A percentile compares a stretch with the other conserved stretches of the same genome.
phyloP scores from a whole-genome alignment of 176 grass and related monocot species.

The Musa acuminata region DNA sequence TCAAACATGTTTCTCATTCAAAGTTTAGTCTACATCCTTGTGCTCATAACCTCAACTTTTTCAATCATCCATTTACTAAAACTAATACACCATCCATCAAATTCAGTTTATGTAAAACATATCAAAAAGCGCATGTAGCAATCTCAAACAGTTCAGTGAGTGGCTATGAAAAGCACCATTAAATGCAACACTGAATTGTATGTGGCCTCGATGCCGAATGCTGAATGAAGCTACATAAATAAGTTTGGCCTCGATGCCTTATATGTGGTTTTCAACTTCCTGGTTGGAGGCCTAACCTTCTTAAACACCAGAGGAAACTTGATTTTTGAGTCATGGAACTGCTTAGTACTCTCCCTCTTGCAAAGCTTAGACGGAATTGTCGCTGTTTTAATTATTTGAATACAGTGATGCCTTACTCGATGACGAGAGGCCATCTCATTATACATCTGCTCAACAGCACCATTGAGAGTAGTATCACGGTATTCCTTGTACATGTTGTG shows the following conservation, averaged over 20 bases:
- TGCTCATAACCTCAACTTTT: too few species aligned
- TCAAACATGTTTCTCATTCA: too few species aligned
- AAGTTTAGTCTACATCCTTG: too few species aligned
- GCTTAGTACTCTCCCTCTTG: constrained; percentile 95
- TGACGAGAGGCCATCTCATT: constrained; percentile 89
- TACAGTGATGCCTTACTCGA: constrained; percentile 64
- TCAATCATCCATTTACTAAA: too few species aligned
- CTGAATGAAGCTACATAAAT: constrained; percentile 60
- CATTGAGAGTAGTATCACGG: constrained; percentile 82
- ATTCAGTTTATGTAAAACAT: neutral
- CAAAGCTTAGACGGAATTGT: constrained; percentile 73
- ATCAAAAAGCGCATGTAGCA: neutral
- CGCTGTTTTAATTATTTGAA: constrained; percentile 89
- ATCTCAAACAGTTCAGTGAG: neutral
- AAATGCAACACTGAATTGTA: too few species aligned
- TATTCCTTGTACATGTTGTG: constrained; percentile 99
- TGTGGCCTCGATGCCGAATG: too few species aligned
- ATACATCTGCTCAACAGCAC: constrained; percentile 79
- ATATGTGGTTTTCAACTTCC: constrained; percentile 84
- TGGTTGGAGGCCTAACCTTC: constrained; percentile 71
- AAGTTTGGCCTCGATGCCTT: constrained; percentile 86
- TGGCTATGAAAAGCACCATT: too few species aligned
- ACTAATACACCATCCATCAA: neutral
- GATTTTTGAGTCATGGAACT: constrained; percentile 70
- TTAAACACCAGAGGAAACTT: constrained; percentile 69